phyloP scores from a whole-genome alignment of 2,329 filamentous ascomycete species.

The Talaromyces albobiverticillius region DNA sequence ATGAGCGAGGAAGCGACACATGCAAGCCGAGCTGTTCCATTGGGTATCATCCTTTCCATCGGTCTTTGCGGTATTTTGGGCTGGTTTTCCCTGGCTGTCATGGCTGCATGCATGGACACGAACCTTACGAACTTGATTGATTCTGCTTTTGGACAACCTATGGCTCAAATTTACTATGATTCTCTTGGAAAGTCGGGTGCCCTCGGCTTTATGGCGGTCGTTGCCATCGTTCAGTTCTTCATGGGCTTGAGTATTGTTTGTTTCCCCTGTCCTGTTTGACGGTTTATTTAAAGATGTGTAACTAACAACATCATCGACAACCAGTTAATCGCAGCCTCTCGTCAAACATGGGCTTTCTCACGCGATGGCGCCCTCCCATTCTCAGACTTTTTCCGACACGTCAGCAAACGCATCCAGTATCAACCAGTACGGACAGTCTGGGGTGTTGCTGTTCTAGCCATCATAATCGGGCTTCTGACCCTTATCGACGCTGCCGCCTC shows the following conservation, averaged over 20 bases:
- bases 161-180: slow-evolving; percentile 60
- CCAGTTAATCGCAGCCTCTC: slow-evolving; percentile 55
- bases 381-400: slow-evolving; percentile 55
- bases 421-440: slow-evolving; percentile 58
- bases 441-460: slow-evolving; percentile 51
- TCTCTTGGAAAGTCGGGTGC: slow-evolving; percentile 59
- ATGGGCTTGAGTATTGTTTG: slow-evolving; percentile 52
- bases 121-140: slow-evolving; percentile 50
- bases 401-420: slow-evolving; percentile 54
- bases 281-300: neutral
- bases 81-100: slow-evolving; percentile 56
- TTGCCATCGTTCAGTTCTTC: slow-evolving; percentile 61
- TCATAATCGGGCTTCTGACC: slow-evolving; percentile 56
- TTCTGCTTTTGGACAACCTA: slow-evolving; percentile 57
- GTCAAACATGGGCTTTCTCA: slow-evolving; percentile 63
- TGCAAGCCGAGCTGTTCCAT: slow-evolving; percentile 57
- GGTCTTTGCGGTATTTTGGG: slow-evolving; percentile 57
- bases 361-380: slow-evolving; percentile 62
- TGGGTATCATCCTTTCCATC: slow-evolving; percentile 59
- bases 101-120: slow-evolving; percentile 56
- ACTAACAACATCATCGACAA: slow-evolving; percentile 14
- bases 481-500: slow-evolving; percentile 59
- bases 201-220: slow-evolving; percentile 56
- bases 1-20: slow-evolving; percentile 62
- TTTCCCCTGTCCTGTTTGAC: neutral